These are phyloP conservation scores for Zelopaecilomyces penicillatus DNA, from an alignment of 2,329 filamentous ascomycete species.

Conservation along the genomic window DNA sequence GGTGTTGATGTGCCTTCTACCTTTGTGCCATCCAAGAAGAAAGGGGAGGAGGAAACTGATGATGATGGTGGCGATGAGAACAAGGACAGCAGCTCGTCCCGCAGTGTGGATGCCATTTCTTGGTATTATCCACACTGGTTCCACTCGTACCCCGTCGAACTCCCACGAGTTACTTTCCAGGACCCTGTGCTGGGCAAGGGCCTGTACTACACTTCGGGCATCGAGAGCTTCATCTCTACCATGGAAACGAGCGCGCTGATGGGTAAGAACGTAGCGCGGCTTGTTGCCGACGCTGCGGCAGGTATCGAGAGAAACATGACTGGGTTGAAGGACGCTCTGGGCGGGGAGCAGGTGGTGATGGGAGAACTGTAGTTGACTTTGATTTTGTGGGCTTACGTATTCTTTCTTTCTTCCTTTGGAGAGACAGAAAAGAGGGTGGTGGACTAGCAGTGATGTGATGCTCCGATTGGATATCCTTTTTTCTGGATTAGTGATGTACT, in stretches of 20 bases:
- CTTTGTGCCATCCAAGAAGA: slow-evolving; percentile 16
- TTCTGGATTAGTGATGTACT: no score
- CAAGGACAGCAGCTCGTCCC: slow-evolving; percentile 14
- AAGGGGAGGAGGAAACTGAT: slow-evolving; percentile 12
- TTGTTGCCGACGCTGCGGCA: slow-evolving; percentile 55
- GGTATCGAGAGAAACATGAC: slow-evolving; percentile 11
- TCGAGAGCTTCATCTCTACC: slow-evolving; percentile 90
- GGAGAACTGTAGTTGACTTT: no score
- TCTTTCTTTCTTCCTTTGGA: no score
- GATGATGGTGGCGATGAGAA: slow-evolving; percentile 14
- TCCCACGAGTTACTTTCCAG: slow-evolving; percentile 83
- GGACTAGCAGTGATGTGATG: no score
- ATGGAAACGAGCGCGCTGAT: slow-evolving; percentile 96
- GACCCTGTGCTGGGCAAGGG: slow-evolving; percentile 60
- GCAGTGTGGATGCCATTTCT: slow-evolving; percentile 45
- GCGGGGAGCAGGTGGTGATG: background rate
- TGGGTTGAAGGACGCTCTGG: no score
- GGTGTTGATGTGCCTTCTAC: slow-evolving; percentile 38
- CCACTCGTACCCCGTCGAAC: slow-evolving; percentile 75
- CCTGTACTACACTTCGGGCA: slow-evolving; percentile 64
- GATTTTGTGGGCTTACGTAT: no score
- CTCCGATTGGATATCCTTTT: no score
- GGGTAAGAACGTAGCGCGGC: slow-evolving; percentile 73
- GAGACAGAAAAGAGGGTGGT: no score
- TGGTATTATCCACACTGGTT: slow-evolving; percentile 76